Evolutionary conservation across 768 basidiomycete genomes (phyloP).

Genomic region (Phlebiopsis gigantea): DNA sequence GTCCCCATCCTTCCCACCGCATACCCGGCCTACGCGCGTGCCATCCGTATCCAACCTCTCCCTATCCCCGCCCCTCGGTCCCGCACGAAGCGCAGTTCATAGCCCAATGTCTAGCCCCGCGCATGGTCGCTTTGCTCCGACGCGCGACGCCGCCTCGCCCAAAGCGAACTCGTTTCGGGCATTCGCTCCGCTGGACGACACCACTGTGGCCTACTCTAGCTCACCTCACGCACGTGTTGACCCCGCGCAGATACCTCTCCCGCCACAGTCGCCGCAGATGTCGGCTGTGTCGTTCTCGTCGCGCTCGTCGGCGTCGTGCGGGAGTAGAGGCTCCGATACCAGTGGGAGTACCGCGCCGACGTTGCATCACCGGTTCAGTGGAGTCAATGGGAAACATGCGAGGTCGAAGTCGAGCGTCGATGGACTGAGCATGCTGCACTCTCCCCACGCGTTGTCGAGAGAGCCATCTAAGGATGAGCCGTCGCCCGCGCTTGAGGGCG

Average conservation of each 20-base stretch:
- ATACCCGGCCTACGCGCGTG: slow-evolving; percentile 26
- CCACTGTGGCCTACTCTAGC: slow-evolving; percentile 18
- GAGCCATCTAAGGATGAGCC: not conserved
- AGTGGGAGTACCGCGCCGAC: slow-evolving; percentile 36
- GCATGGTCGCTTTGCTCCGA: slow-evolving; percentile 17
- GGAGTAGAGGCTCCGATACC: slow-evolving; percentile 32
- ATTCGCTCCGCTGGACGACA: slow-evolving; percentile 21
- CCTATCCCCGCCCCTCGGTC: slow-evolving; percentile 21
- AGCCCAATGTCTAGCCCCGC: slow-evolving; percentile 18
- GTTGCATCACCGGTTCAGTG: slow-evolving; percentile 37
- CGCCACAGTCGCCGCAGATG: slow-evolving; percentile 64
- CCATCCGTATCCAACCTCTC: slow-evolving; percentile 27
- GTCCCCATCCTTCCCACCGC: slow-evolving; percentile 16
- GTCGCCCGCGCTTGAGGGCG: slow-evolving; percentile 9
- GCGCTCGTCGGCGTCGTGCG: slow-evolving; percentile 46
- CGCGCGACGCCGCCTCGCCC: slow-evolving; percentile 15
- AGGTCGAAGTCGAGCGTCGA: slow-evolving; percentile 10
- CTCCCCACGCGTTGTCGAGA: not conserved
- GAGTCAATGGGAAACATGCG: slow-evolving; percentile 13
- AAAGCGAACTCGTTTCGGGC: slow-evolving; percentile 18
- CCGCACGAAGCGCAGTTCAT: slow-evolving; percentile 12
- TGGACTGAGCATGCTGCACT: slow-evolving; percentile 14
- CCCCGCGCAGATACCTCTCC: slow-evolving; percentile 51
- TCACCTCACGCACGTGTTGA: slow-evolving; percentile 39
- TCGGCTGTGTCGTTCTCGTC: slow-evolving; percentile 77